A percentile compares a stretch with the other conserved stretches of the same genome.
Evolutionary conservation across 1,284 basidiomycete genomes (phyloP).

Genomic region (Leccinum holopus): DNA sequence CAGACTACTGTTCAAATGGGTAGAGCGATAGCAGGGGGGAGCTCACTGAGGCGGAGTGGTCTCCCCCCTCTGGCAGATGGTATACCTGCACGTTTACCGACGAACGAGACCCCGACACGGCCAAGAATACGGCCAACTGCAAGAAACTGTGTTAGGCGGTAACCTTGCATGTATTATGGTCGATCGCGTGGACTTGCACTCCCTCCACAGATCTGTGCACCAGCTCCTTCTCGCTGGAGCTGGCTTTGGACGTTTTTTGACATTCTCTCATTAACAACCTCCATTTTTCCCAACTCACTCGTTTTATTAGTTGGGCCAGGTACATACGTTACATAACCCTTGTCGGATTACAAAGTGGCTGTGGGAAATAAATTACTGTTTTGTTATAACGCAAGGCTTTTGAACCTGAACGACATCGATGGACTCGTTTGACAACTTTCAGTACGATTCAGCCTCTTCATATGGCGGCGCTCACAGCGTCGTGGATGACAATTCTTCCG

Average conservation of each 20-base stretch:
- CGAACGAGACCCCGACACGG: slow-evolving; percentile 63
- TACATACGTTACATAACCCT: slow-evolving; percentile 7
- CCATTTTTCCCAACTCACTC: slow-evolving; percentile 14
- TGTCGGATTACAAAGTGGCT: slow-evolving; percentile 16
- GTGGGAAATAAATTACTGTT: slow-evolving; percentile 35
- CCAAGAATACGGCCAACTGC: slow-evolving; percentile 44
- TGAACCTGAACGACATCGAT: slow-evolving; percentile 42
- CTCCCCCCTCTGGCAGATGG: slow-evolving; percentile 24
- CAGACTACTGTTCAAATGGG: slow-evolving; percentile 16
- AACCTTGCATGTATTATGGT: slow-evolving; percentile 2
- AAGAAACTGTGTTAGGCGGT: slow-evolving; percentile 29
- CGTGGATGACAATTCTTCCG: slow-evolving; percentile 82
- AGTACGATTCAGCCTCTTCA: slow-evolving; percentile 75
- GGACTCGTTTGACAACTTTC: slow-evolving; percentile 88
- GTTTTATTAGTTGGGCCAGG: slow-evolving; percentile 8
- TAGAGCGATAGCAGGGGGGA: slow-evolving; percentile 19
- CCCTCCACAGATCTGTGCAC: background rate
- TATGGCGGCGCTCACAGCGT: slow-evolving; percentile 72
- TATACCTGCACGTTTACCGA: slow-evolving; percentile 35
- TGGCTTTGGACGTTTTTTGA: slow-evolving; percentile 16
- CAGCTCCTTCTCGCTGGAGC: background rate
- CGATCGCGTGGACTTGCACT: background rate
- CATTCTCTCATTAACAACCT: slow-evolving; percentile 12
- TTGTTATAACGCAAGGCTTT: slow-evolving; percentile 14
- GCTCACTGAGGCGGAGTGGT: slow-evolving; percentile 23